phyloP scores from a whole-genome alignment of 2,329 filamentous ascomycete species.

The Fusarium torreyae region DNA sequence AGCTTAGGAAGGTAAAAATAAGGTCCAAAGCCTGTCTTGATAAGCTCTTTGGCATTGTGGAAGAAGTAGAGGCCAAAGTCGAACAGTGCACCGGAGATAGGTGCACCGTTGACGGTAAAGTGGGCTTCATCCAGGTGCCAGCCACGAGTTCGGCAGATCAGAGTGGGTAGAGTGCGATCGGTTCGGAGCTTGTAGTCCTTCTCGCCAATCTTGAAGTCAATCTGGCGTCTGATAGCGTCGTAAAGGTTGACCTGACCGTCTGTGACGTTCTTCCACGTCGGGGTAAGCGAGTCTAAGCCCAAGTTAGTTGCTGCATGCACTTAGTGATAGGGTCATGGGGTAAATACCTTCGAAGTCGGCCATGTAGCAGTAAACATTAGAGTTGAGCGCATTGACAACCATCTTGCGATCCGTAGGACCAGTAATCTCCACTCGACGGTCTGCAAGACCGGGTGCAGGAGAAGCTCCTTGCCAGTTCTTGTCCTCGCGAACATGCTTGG shows the following conservation, averaged over 20 bases:
- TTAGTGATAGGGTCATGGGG: background rate
- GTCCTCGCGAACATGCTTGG: conserved; percentile 94
- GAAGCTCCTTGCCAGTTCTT: conserved; percentile 93
- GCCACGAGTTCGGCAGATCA: conserved; percentile 94
- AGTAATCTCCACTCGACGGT: conserved; percentile 96
- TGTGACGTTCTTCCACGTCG: conserved; percentile 99
- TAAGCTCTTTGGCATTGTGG: conserved; percentile 80
- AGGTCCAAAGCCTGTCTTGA: conserved; percentile 89
- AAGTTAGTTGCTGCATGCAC: no score
- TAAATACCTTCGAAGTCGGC: conserved; percentile 93
- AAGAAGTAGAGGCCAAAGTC: conserved; percentile 99
- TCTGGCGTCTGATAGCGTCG: conserved; percentile 92
- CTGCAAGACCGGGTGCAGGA: conserved; percentile 93
- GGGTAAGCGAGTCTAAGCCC: conserved; percentile 85
- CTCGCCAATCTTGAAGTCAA: conserved; percentile 94
- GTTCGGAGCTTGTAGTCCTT: conserved; percentile 99
- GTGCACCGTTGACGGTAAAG: conserved; percentile 93
- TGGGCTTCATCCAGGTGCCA: conserved; percentile 99
- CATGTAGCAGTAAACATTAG: conserved; percentile 99
- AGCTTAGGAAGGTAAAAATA: conserved; percentile 99
- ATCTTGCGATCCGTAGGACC: conserved; percentile 98
- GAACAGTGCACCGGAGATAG: conserved; percentile 92
- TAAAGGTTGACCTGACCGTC: conserved; percentile 98
- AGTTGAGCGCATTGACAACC: conserved; percentile 97
- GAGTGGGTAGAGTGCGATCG: conserved; percentile 85